Evolutionary conservation across 305 asterid species (phyloP).

Genomic region (Fraxinus angustifolia): DNA sequence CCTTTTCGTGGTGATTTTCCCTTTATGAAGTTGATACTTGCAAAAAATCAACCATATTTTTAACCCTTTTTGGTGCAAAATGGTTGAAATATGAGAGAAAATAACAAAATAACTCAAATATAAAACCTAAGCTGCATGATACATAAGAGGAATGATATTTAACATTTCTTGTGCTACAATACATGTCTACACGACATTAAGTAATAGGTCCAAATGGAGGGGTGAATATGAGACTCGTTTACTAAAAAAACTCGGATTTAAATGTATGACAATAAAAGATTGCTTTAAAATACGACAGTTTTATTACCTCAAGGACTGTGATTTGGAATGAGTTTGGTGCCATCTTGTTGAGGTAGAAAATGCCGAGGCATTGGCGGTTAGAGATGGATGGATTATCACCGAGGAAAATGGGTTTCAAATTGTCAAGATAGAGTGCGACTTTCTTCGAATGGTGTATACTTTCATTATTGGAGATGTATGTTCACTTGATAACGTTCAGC

Average conservation of each 20-base stretch:
- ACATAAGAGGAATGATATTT: not conserved
- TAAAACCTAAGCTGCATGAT: not conserved
- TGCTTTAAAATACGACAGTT: not conserved
- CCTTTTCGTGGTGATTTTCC: not conserved
- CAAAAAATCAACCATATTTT: not conserved
- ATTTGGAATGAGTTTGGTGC: not conserved
- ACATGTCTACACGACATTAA: not conserved
- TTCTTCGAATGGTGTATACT: not conserved
- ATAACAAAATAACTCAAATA: not conserved
- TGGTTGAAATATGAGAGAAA: not conserved
- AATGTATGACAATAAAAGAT: not conserved
- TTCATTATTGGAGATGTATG: not conserved
- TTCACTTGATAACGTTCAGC: not conserved
- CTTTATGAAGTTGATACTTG: not conserved
- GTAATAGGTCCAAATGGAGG: not conserved
- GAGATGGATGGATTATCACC: not conserved
- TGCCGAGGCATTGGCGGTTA: not conserved
- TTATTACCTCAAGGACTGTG: not conserved
- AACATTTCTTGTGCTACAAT: not conserved
- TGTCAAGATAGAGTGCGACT: not conserved
- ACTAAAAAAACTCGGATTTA: not conserved
- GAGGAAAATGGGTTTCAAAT: not conserved
- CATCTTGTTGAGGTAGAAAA: not conserved
- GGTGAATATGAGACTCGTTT: not conserved
- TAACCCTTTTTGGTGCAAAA: not conserved